Evolutionary conservation across 306 rosid species (phyloP), one percentile per base, ranked within the genome.

Genomic region (Prinsepia uniflora): DNA sequence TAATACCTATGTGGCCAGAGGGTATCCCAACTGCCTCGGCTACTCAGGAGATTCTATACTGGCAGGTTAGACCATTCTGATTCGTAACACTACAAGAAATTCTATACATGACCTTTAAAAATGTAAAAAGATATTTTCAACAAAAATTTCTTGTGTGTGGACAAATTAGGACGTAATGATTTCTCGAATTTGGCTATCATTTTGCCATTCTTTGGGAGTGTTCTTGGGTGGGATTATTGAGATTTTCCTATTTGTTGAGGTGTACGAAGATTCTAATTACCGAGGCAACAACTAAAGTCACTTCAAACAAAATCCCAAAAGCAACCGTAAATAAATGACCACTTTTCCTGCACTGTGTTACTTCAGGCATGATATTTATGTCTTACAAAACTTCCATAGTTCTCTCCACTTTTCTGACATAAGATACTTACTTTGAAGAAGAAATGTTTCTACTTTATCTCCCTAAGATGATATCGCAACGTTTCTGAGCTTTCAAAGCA

Each of bases 1-100:
- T 86, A 11, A 84, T 89, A 77, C 96, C 96, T 61, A 81, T 89
- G 96, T 89, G 91, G 91, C 96, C 96, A 53, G 96, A 89, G 78
- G 96, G 96, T 22, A 83, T 83, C 67, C 91, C 96, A 70, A 75
- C 89, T 17, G 81, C 92, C 75, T 74, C 84, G 6, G 66, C 96
- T 43, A 91, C 84, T 78, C 96, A 89, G 71, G 96, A 89, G 81
- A 86, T 86, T 17, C 74, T 89, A 70, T 89, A 82, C 76, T 89
- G 96, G 96, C 96, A 89, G 90, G 93, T 85, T 12, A 65, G 72
- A 55, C 62, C 54, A 46, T 50, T 68, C 57, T 73, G 40, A 14
- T 67, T 58, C 49, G 17, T 63, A 8, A 65, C 52, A 49, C 41
- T 44, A 61, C 46, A 19, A n/a, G 8, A 2, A 43, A 47, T 41